Conservation (phyloP, 345 rosid species). For the Dimocarpus longan region DNA sequence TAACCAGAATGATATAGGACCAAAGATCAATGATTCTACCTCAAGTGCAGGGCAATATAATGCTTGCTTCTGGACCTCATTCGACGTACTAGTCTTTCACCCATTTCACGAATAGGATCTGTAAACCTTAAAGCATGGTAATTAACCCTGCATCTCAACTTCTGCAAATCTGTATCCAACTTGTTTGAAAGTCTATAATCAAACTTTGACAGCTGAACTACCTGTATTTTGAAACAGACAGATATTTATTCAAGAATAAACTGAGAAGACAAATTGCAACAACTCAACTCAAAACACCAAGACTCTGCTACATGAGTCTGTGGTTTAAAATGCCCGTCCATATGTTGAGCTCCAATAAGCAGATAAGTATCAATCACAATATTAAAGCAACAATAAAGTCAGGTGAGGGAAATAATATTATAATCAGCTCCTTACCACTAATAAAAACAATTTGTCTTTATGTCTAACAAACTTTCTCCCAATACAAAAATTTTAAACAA, state of each 20-base stretch:
- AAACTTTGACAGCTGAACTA: slow-evolving; percentile 81
- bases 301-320: neutral
- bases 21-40: slow-evolving; percentile 46
- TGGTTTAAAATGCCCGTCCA: neutral
- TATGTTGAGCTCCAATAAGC: neutral
- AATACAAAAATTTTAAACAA: neutral
- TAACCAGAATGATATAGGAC: slow-evolving; percentile 19
- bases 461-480: neutral
- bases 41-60: slow-evolving; percentile 89
- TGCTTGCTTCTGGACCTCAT: slow-evolving; percentile 83
- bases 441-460: neutral
- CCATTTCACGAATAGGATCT: slow-evolving; percentile 77
- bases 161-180: slow-evolving; percentile 80
- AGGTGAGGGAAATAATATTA: neutral
- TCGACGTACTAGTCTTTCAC: slow-evolving; percentile 60
- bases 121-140: slow-evolving; percentile 90
- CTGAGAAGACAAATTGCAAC: neutral
- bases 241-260: neutral
- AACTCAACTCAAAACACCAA: neutral
- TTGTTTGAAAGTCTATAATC: slow-evolving; percentile 95
- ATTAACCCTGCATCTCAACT: slow-evolving; percentile 94
- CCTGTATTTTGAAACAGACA: slow-evolving; percentile 41
- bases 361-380: neutral
- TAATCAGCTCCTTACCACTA: neutral
- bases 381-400: neutral